Evolutionary conservation across 1,284 basidiomycete genomes (phyloP), one percentile per base, ranked within the genome.

Genomic region (Trametes polyzona): DNA sequence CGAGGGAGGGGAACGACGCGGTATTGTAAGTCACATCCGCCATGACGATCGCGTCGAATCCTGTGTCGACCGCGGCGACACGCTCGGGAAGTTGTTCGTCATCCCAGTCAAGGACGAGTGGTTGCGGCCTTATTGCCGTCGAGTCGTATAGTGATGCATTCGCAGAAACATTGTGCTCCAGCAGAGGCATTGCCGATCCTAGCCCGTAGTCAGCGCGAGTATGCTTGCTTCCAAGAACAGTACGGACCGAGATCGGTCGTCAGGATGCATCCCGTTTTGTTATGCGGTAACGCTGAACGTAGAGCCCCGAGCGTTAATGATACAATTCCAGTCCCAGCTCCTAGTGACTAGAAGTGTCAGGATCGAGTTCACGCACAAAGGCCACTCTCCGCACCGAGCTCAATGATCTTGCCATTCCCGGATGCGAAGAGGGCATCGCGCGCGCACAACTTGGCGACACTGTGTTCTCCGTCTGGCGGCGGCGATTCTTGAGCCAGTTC

Each of bases 11-110:
- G 72, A 95, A 96, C 1, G 92, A 91, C 0, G 85, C 74, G 0
- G 90, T 93, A 73, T 95, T 95, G 76, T 95, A 95, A 0, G 92
- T 88, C 9, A 95, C 91, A 67, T 96, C 93, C 12, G 93, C 91
- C 83, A 95, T 93, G 53, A 93, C 93, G 35, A 91, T 81, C 37
- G 78, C 71, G 65, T 90, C 83, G 35, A 89, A 74, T 2, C 76
- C 75, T 4, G 67, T 71, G 0, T 71, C 64, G 8, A 73, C 60
- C 11, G 62, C 43, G 14, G 75, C 69, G 23, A 80, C 77, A 49
- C 78, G 77, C 0, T 55, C 30, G 0, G 90, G 84, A 1, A 92
- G 69, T 0, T 68, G 64, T 26, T 82, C 76, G 41, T 75, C 63
- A 54, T 92, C 88, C 93, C 93, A 95, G 70, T 95, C 87, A 3